Evolutionary conservation across 345 rosid genomes (phyloP), one percentile per base, ranked within the genome.

Genomic region (Linum lewisii): DNA sequence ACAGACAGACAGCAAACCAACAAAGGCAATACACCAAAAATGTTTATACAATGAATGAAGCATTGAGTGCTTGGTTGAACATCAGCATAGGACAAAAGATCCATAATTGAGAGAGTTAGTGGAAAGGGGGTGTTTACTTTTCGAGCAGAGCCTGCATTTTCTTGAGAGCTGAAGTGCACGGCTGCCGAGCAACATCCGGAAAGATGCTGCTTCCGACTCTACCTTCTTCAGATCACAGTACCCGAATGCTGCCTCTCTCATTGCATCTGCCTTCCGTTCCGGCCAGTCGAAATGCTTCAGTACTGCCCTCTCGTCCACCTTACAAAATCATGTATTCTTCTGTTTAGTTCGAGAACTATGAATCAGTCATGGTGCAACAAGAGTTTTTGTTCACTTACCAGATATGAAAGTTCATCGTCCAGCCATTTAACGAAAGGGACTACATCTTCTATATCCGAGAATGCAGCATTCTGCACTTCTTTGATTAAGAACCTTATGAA

Each of bases 281-380:
- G 96, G 98, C 96, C 96, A 91, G 63, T 84, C 81, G 73, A 91
- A 91, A 72, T 91, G 92, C 84, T 91, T 91, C 63, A 88, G 67
- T 60, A 91, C 98, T 51, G 95, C 95, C 65, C 83, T 77, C 63
- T 91, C 96, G 71, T 91, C 98, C 24, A 88, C 92, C 98, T 64
- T 25, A 19, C 21, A 56, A 51, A 32, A 53, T 1, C 58, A 53
- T 29, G 24, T 16, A 54, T 54, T 19, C 38, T 24, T 6, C 23
- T 36, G 25, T n/a, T 18, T n/a, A 37, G 21, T 54, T 54, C 38
- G 24, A 23, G 22, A 22, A 37, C 18, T 22, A 15, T 24, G 44
- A 20, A 57, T 7, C 2, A 22, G 22, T 21, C 22, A 54, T 25
- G 9, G 50, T 42, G 20, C 62, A 47, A 19, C 50, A 24, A 21